phyloP scores from a whole-genome alignment of 495 filamentous ascomycete species.

The Talaromyces proteolyticus region DNA sequence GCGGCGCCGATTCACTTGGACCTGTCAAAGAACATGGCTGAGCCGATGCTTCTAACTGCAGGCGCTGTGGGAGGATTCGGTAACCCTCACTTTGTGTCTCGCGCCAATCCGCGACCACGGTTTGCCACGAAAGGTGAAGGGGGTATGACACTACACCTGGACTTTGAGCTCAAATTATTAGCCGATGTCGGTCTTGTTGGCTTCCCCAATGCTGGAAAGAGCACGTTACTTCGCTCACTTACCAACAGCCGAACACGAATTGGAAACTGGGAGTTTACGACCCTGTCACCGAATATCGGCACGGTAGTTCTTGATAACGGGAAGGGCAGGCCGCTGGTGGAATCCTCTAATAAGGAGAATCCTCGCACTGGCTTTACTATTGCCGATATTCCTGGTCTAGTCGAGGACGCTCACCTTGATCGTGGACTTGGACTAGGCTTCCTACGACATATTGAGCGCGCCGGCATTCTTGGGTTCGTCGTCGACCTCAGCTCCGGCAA shows the following conservation, averaged over 20 bases:
- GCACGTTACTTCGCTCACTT: constrained; percentile 81
- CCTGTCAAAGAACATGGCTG: constrained; percentile 70
- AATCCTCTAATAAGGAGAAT: constrained; percentile 22
- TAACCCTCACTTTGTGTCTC: constrained; percentile 85
- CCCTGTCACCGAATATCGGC: constrained; percentile 87
- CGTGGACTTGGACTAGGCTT: constrained; percentile 89
- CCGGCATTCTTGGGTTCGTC: constrained; percentile 88
- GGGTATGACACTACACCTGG: constrained; percentile 69
- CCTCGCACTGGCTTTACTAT: constrained; percentile 77
- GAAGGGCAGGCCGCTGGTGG: constrained; percentile 58
- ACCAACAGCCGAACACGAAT: constrained; percentile 82
- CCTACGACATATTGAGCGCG: constrained; percentile 89
- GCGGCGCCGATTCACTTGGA: constrained; percentile 72
- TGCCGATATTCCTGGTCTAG: constrained; percentile 91
- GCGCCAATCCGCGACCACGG: constrained; percentile 61
- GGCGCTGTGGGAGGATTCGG: constrained; percentile 86
- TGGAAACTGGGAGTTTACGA: constrained; percentile 96
- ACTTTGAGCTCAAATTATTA: constrained; percentile 90
- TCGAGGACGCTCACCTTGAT: constrained; percentile 87
- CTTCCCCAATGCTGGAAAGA: constrained; percentile 93
- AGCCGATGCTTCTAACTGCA: constrained; percentile 82
- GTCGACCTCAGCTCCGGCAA: constrained; percentile 78
- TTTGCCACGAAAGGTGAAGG: constrained; percentile 83
- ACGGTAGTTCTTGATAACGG: constrained; percentile 87
- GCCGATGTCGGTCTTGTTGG: constrained; percentile 94